Evolutionary conservation across 768 basidiomycete species (phyloP), one percentile per base, ranked within the genome.

Genomic region (Hericium erinaceus): DNA sequence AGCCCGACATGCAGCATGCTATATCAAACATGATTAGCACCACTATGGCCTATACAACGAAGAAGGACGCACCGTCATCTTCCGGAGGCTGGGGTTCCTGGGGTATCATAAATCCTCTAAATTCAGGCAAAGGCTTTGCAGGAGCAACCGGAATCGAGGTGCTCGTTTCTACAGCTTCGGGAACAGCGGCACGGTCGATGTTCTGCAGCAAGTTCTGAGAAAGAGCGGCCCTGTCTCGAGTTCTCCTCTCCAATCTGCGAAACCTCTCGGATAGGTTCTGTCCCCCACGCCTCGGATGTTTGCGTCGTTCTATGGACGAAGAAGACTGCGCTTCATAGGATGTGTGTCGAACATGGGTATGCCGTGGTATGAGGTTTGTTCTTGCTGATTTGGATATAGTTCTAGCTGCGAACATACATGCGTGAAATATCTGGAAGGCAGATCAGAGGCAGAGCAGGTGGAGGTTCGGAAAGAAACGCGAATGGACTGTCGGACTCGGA

Each of bases 1-100:
- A 95, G 33, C 90, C 90, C 2, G 91, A 92, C 92, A 95, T 95
- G 74, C 92, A 95, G 69, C 92, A 94, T 70, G 93, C 92, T 93
- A 39, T 20, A 10, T 12, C 15, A 20, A 11, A 8, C 18, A 3
- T 50, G 1, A 18, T 10, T 4, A 18, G n/a, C 40, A 15, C 52
- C 13, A 26, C 18, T 13, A 54, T 16, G 44, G 41, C 48, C 2
- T 54, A 37, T 33, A 48, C 22, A n/a, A 39, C 16, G 57, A 52
- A 37, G 22, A 20, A 7, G 54, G 13, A 68, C 79, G 24, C 60
- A 85, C 88, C 88, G 66, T 91, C 88, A 50, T 82, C 74, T 55
- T 75, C 77, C 2, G 88, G 89, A 2, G 79, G 75, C 48, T 69
- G 75, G 0, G 89, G 89, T 58, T 79, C 70, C 60, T 79, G 72